These are phyloP conservation scores for Apophysomyces variabilis DNA, from an alignment of 371 early-diverging fungal species.

Conservation along the genomic window DNA sequence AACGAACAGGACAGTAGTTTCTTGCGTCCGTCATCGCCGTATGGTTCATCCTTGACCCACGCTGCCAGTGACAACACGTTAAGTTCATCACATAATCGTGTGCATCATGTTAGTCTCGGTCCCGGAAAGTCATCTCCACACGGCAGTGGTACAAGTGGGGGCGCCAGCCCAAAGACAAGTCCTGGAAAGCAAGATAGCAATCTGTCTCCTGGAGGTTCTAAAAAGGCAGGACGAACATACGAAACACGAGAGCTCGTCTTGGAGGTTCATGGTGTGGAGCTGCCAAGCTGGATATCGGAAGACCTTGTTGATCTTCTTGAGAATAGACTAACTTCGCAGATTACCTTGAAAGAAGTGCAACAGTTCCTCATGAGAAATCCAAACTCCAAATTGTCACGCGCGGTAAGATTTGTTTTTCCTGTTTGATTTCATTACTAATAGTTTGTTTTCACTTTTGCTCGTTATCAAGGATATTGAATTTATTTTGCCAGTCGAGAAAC, in stretches of 20 bases:
- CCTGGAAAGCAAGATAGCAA: constrained; percentile 12
- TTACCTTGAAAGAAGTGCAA: constrained; percentile 70
- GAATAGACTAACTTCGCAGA: constrained; percentile 58
- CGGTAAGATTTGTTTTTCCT: constrained; percentile 47
- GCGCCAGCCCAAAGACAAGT: constrained; percentile 19
- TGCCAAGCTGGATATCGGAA: constrained; percentile 63
- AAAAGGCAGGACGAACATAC: constrained; percentile 6
- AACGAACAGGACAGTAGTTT: neutral
- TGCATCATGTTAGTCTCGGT: constrained; percentile 22
- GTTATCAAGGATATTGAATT: constrained; percentile 64
- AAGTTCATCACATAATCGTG: constrained; percentile 22
- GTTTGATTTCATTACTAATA: neutral
- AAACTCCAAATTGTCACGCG: constrained; percentile 65
- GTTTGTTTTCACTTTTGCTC: constrained; percentile 3
- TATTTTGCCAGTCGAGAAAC: constrained; percentile 63
- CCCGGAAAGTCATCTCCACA: constrained; percentile 33
- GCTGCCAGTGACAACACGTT: constrained; percentile 17
- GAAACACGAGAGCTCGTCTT: constrained; percentile 67
- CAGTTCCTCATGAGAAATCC: constrained; percentile 75
- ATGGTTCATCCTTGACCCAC: constrained; percentile 3
- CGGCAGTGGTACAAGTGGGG: constrained; percentile 17
- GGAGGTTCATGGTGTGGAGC: constrained; percentile 80
- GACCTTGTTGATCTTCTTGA: constrained; percentile 75
- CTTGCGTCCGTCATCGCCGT: constrained; percentile 1
- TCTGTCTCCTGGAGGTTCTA: constrained; percentile 5